Evolutionary conservation across 305 asterid species (phyloP), one percentile per base, ranked within the genome.

Genomic region (Fraxinus velutina): DNA sequence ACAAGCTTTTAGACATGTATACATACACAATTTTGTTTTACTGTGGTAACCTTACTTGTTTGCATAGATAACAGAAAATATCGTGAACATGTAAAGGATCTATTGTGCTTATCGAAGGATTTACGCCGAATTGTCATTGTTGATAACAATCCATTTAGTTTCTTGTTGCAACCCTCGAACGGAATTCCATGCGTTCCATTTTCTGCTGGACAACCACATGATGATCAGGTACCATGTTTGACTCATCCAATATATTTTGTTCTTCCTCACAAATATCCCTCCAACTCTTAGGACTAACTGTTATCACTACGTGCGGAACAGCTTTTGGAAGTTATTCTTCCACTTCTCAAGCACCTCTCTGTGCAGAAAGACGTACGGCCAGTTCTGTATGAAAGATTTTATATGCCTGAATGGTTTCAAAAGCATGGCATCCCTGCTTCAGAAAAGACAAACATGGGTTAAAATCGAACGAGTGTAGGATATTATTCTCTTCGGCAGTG

Each of bases 161-260:
- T 95, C 92, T 84, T 95, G 81, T 85, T 95, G 88, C 99, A 95
- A 89, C 99, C 99, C 70, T 80, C 88, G 74, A 95, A 95, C 81
- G 99, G 99, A 81, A 92, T 93, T 83, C 99, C 99, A 13, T 95
- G 99, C 87, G 87, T 93, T 78, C 97, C 98, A 36, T 95, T 95
- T 86, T 90, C 98, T 80, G 93, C 97, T n/a, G 93, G 94, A 76
- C 97, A 95, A 80, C 97, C 97, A 9, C 95, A 89, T 21, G 98
- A 94, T 72, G 78, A 50, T 21, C 78, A 70, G 75, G 75, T 70
- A 6, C 37, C 12, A 13, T 17, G 39, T 68, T 29, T 66, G 13
- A 29, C 72, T 62, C 72, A 22, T 21, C 33, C 29, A 6, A 57
- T 9, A 57, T 64, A 22, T 62, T 68, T 29, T 52, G 21, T 24